Base-by-base conservation (phyloP, 2,329 filamentous ascomycete genomes). In the Trichoderma endophyticum region DNA sequence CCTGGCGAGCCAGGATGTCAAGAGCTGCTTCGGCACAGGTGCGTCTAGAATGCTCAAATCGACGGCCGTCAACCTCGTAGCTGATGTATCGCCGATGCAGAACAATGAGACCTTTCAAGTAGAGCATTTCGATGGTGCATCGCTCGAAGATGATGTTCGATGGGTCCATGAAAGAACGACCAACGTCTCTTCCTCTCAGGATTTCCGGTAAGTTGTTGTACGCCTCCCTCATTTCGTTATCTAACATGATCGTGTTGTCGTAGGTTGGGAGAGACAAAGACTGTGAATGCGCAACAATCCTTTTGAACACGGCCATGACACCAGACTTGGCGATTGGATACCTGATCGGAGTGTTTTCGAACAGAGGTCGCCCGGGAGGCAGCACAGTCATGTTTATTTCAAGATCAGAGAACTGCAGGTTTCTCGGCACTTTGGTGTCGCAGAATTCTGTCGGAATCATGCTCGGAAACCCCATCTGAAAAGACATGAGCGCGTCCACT, bases 361-460 rank as follows among this genome's bases (percentile, higher is more conserved):
- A 60, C 7, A 68, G 51, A 11, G 65, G 65, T 30, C 65, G 65
- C 18, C 34, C 65, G 4, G 54, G 54, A 21, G 65, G 65, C 3
- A 68, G 34, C 24, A 26, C 2, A 1, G 54, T 43, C 65, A 59
- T 68, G 21, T 54, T 36, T 21, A 59, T 43, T 1, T 68, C 54
- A 5, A 68, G 54, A 43, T 68, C 65, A 12, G 54, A 59, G n/a
- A 32, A 68, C 6, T 68, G 65, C 18, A 68, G 18, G 34, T 68
- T 68, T 6, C 65, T 68, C 11, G 65, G 65, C 51, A 68, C 65
- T 28, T 68, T 68, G 15, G 65, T 68, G 15, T 68, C 65, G 54
- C 65, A 68, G 8, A 68, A 68, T 7, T 68, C 65, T 12, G 65
- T 68, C 3, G 65, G 54, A 24, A 68, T 68, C 65, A 68, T 68